Evolutionary conservation across 1,284 basidiomycete genomes (phyloP).

Genomic region (Ustilago vetiveriae): DNA sequence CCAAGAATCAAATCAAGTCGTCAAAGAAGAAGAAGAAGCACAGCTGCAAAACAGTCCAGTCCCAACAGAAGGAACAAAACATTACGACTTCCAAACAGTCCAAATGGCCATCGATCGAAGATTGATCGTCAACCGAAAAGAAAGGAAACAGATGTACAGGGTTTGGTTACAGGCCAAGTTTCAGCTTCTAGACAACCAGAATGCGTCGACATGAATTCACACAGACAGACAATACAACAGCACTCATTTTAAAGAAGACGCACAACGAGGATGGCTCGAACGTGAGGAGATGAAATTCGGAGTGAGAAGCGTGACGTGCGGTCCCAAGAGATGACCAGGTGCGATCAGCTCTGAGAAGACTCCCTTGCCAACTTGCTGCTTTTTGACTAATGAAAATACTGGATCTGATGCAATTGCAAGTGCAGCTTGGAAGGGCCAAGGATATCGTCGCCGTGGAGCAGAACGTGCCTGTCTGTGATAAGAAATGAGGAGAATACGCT

Average conservation of each 20-base stretch:
- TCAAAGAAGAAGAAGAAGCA: background rate
- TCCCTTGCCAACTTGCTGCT: too few species aligned
- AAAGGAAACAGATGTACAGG: conserved; percentile 64
- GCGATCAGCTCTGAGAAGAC: too few species aligned
- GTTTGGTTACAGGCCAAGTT: conserved; percentile 65
- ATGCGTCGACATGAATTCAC: background rate
- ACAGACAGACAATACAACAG: too few species aligned
- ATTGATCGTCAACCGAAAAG: conserved; percentile 64
- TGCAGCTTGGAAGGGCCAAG: background rate
- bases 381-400: too few species aligned
- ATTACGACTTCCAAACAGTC: conserved; percentile 49
- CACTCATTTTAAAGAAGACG: too few species aligned
- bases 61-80: background rate
- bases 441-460: conserved; percentile 13
- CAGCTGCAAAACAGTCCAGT: background rate
- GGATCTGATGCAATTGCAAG: too few species aligned
- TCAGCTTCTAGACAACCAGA: conserved; percentile 7
- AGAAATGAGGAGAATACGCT: background rate
- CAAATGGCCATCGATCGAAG: conserved; percentile 65
- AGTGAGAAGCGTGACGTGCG: too few species aligned
- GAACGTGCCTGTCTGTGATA: background rate
- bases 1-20: background rate
- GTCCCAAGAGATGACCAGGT: too few species aligned
- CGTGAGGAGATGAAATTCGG: background rate
- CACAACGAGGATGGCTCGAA: too few species aligned